Percentiles rank a stretch among this genome's conserved stretches.
phyloP scores from a whole-genome alignment of 768 basidiomycete genomes.

The Agaricus subrufescens region DNA sequence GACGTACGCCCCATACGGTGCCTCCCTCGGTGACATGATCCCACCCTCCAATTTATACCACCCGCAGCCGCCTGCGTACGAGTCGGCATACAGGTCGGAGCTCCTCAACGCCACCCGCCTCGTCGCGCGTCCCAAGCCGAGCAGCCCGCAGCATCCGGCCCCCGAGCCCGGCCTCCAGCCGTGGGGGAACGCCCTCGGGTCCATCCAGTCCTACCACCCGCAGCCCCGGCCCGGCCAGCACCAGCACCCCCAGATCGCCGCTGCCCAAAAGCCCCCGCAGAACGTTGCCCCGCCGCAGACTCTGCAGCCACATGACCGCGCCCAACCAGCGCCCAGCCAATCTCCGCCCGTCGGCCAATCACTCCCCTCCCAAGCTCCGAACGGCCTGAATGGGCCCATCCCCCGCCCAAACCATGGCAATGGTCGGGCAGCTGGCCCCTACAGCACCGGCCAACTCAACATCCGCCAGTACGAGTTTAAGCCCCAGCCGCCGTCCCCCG shows the following conservation, averaged over 20 bases:
- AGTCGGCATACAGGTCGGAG: background rate
- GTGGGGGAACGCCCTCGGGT: constrained; percentile 23
- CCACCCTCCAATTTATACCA: constrained; percentile 14
- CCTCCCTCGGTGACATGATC: constrained; percentile 18
- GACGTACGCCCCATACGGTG: constrained; percentile 14
- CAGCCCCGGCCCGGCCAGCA: constrained; percentile 1
- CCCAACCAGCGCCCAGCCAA: constrained; percentile 5
- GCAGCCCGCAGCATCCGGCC: constrained; percentile 17
- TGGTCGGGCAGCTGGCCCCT: background rate
- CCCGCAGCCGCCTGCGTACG: background rate
- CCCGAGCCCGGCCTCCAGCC: constrained; percentile 22
- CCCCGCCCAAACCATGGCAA: background rate
- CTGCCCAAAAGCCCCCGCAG: background rate
- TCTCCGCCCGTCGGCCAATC: background rate
- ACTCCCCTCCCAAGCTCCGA: background rate
- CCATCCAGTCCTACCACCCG: constrained; percentile 7
- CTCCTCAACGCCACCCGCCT: constrained; percentile 10
- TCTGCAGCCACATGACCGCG: constrained; percentile 10
- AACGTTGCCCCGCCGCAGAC: too few species aligned
- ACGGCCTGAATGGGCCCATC: background rate
- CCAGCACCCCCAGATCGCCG: background rate
- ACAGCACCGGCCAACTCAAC: constrained; percentile 1
- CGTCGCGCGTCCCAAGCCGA: constrained; percentile 15
- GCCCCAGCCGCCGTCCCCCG: background rate
- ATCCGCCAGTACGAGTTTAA: constrained; percentile 2